These are phyloP conservation scores for Ulvella scutata DNA, from an alignment of 139 green algal genomes.

Conservation along the genomic window DNA sequence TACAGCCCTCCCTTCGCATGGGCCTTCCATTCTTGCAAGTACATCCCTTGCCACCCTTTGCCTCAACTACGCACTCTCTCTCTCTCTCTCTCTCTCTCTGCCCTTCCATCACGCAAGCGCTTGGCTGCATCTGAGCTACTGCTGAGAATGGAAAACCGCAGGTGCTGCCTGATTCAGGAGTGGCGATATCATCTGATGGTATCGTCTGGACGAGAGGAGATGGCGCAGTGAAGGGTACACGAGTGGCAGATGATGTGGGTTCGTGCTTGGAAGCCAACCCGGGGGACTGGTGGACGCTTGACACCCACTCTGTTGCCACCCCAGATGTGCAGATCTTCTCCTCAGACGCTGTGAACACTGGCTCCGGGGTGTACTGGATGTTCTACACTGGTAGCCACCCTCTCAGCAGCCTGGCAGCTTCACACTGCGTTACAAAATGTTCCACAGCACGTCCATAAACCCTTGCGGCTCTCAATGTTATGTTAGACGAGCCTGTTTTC, in stretches of 20 bases:
- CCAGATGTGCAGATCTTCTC: conserved; percentile 72
- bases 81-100: no score
- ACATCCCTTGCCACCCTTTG: no score
- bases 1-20: no score
- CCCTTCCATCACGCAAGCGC: no score
- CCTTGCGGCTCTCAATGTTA: no score
- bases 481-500: no score
- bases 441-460: no score
- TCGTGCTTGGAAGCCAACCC: conserved; percentile 40
- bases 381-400: conserved; percentile 76
- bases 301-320: conserved; percentile 64
- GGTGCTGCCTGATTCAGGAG: conserved; percentile 11
- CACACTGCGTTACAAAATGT: no score
- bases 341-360: conserved; percentile 27
- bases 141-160: not conserved
- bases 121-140: no score
- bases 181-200: conserved; percentile 53
- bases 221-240: conserved; percentile 24
- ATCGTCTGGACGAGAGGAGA: conserved; percentile 41
- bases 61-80: no score
- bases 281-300: conserved; percentile 79
- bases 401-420: no score
- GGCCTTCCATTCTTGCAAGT: no score
- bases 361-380: conserved; percentile 91
- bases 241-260: conserved; percentile 45